Conservation (phyloP, 2,329 filamentous ascomycete species). For the Conoideocrella luteorostrata region DNA sequence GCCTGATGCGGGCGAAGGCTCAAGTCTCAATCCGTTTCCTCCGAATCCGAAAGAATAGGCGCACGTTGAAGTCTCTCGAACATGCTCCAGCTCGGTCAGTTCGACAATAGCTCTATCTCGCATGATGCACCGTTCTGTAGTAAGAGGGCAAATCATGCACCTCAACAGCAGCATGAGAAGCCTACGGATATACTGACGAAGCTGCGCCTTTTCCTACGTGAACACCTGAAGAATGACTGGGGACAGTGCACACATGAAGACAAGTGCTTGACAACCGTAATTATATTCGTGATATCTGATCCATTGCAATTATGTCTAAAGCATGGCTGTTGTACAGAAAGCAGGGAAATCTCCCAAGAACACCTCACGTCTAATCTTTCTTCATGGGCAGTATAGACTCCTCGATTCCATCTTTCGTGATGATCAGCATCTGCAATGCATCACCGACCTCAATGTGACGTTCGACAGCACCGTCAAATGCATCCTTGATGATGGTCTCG, state of each 20-base stretch:
- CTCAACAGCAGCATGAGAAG: too few relatives aligned
- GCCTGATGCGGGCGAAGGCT: too few relatives aligned
- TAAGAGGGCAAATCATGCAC: too few relatives aligned
- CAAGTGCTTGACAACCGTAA: neutral
- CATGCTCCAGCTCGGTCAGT: too few relatives aligned
- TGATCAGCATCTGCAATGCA: slow-evolving; percentile 88
- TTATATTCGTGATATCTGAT: neutral
- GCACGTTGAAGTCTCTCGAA: too few relatives aligned
- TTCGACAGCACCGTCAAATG: slow-evolving; percentile 96
- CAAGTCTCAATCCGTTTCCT: too few relatives aligned
- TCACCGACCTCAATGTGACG: slow-evolving; percentile 99
- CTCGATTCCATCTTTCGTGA: slow-evolving; percentile 81
- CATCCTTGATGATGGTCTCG: slow-evolving; percentile 87
- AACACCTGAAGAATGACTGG: neutral
- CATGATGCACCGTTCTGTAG: too few relatives aligned
- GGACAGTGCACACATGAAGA: neutral
- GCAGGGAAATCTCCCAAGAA: neutral
- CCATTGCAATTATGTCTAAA: slow-evolving; percentile 6
- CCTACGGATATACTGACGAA: too few relatives aligned
- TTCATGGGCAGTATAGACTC: slow-evolving; percentile 82
- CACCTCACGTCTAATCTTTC: slow-evolving; percentile 61
- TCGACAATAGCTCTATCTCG: too few relatives aligned
- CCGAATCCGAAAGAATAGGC: too few relatives aligned
- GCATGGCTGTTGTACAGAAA: slow-evolving; percentile 9
- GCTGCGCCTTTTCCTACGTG: too few relatives aligned